Evolutionary conservation across 352 stramenopile genomes (phyloP).

Genomic region (Pythium dissimile): DNA sequence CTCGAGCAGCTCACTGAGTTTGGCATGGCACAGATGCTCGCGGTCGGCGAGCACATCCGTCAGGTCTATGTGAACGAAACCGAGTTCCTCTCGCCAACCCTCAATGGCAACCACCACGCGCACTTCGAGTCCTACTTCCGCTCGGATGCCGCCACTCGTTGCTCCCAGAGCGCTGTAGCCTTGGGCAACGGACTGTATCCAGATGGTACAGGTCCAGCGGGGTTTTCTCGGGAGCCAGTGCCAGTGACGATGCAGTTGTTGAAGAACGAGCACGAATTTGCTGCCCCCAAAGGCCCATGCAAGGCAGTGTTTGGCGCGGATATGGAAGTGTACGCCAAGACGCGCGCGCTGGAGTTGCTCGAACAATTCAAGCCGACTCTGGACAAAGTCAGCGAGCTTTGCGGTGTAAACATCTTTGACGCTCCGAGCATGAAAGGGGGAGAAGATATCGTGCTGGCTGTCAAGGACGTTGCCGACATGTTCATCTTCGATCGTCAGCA

Average conservation of each 20-base stretch:
- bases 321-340: slow-evolving; percentile 51
- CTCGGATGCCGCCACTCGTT: slow-evolving; percentile 74
- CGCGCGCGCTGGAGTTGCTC: slow-evolving; percentile 55
- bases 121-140: slow-evolving; percentile 88
- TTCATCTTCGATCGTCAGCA: slow-evolving; percentile 80
- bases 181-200: slow-evolving; percentile 79
- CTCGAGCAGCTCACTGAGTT: slow-evolving; percentile 79
- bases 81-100: slow-evolving; percentile 61
- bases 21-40: slow-evolving; percentile 75
- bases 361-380: slow-evolving; percentile 52
- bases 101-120: slow-evolving; percentile 66
- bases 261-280: slow-evolving; percentile 82
- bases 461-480: slow-evolving; percentile 85
- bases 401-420: slow-evolving; percentile 52
- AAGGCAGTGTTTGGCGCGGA: slow-evolving; percentile 44
- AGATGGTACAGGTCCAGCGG: slow-evolving; percentile 62
- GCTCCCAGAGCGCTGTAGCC: slow-evolving; percentile 72
- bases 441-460: slow-evolving; percentile 70
- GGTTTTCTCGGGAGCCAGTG: slow-evolving; percentile 69
- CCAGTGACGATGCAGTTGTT: slow-evolving; percentile 84
- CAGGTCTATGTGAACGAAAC: slow-evolving; percentile 63
- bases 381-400: slow-evolving; percentile 47
- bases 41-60: slow-evolving; percentile 65
- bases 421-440: slow-evolving; percentile 52
- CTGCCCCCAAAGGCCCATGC: slow-evolving; percentile 76